These are phyloP conservation scores for Fusarium sororula DNA, from an alignment of 2,329 filamentous ascomycete species.

Conservation along the genomic window DNA sequence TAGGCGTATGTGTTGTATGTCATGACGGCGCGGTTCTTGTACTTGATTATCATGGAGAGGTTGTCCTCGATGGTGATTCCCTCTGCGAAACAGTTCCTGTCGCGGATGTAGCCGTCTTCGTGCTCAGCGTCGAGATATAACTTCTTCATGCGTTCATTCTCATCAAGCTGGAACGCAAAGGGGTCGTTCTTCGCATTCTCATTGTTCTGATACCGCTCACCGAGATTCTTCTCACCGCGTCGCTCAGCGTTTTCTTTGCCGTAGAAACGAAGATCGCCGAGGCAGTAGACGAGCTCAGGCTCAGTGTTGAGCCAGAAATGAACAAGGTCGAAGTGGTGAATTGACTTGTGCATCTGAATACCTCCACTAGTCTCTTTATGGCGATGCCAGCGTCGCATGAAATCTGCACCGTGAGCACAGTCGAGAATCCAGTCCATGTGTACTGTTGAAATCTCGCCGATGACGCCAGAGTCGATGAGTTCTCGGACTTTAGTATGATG, in stretches of 20 bases:
- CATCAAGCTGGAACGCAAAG: slow-evolving; percentile 65
- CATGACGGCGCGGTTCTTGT: slow-evolving; percentile 64
- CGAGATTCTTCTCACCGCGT: slow-evolving; percentile 61
- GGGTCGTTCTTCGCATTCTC: slow-evolving; percentile 62
- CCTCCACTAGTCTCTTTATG: slow-evolving; percentile 68
- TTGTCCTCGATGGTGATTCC: slow-evolving; percentile 73
- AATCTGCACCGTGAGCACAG: slow-evolving; percentile 68
- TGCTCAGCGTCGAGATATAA: slow-evolving; percentile 71
- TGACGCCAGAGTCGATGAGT: slow-evolving; percentile 61
- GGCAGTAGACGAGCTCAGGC: slow-evolving; percentile 65
- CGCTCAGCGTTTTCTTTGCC: slow-evolving; percentile 67
- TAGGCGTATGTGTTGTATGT: slow-evolving; percentile 69
- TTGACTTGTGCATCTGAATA: slow-evolving; percentile 69
- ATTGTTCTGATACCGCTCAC: slow-evolving; percentile 60
- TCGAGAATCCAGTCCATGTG: slow-evolving; percentile 73
- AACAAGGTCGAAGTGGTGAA: slow-evolving; percentile 70
- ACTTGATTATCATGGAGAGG: slow-evolving; percentile 67
- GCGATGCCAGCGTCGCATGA: slow-evolving; percentile 71
- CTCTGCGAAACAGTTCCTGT: slow-evolving; percentile 70
- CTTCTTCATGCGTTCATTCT: slow-evolving; percentile 61
- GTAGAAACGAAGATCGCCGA: slow-evolving; percentile 68
- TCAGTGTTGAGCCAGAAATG: slow-evolving; percentile 68
- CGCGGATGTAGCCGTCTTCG: slow-evolving; percentile 69
- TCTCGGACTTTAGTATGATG: slow-evolving; percentile 69
- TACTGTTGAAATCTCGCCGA: slow-evolving; percentile 64